phyloP scores from a whole-genome alignment of 2,329 filamentous ascomycete genomes.

The Xylariales sp. region DNA sequence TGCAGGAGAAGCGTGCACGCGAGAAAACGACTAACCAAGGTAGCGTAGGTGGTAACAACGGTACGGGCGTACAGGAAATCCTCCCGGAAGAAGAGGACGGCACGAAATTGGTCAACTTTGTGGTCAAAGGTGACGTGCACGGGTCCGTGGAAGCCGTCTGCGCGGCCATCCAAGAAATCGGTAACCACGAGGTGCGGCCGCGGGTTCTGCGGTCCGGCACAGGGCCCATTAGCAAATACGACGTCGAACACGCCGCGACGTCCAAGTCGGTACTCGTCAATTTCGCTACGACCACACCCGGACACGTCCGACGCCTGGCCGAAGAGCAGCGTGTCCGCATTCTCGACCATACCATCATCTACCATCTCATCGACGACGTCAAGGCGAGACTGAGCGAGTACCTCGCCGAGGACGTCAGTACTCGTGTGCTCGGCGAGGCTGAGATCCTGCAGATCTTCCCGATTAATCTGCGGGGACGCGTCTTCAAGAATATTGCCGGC shows the following conservation, averaged over 20 bases:
- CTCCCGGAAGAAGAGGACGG: conserved; percentile 55
- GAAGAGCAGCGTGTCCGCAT: conserved; percentile 78
- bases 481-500: conserved; percentile 82
- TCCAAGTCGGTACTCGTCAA: conserved; percentile 82
- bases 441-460: conserved; percentile 86
- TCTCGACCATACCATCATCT: conserved; percentile 88
- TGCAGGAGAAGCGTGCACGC: conserved; percentile 70
- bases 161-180: conserved; percentile 79
- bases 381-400: conserved; percentile 74
- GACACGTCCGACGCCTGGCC: conserved; percentile 75
- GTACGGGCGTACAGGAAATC: conserved; percentile 45
- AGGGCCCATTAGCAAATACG: conserved; percentile 84
- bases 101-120: conserved; percentile 75
- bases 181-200: conserved; percentile 84
- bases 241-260: conserved; percentile 86
- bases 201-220: conserved; percentile 81
- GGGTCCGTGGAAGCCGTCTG: conserved; percentile 93
- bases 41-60: conserved; percentile 33
- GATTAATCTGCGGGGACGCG: conserved; percentile 80
- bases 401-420: conserved; percentile 73
- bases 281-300: conserved; percentile 82
- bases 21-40: conserved; percentile 56
- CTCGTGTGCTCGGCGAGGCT: conserved; percentile 85
- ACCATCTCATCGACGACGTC: conserved; percentile 80
- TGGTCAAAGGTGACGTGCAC: conserved; percentile 91